A percentile compares a stretch with the other conserved stretches of the same genome.
These are phyloP conservation scores for Aegilops speltoides DNA, from an alignment of 176 grass and related monocot genomes.

Conservation along the genomic window DNA sequence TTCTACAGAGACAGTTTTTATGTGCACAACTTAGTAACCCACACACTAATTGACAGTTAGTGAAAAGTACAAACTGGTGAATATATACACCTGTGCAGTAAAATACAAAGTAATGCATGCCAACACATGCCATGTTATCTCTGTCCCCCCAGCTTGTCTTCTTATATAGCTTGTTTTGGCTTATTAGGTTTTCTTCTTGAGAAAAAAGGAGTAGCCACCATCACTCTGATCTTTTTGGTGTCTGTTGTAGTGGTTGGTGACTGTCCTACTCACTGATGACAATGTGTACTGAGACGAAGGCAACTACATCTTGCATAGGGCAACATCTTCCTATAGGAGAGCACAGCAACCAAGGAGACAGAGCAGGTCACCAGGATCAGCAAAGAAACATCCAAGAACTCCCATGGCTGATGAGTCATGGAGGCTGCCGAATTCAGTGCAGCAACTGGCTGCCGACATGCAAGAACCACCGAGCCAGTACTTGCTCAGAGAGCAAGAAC, in stretches of 20 bases:
- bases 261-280: neutral
- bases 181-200: neutral
- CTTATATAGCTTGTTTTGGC: too few relatives aligned
- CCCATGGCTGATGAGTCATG: constrained; percentile 29
- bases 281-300: neutral
- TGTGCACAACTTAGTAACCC: neutral
- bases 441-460: constrained; percentile 22
- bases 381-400: neutral
- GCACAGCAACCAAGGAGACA: neutral
- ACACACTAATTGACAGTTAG: neutral
- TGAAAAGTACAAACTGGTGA: neutral
- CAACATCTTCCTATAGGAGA: neutral
- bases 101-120: neutral
- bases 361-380: neutral
- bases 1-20: neutral
- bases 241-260: neutral
- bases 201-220: neutral
- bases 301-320: neutral
- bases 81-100: neutral
- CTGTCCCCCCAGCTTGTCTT: too few relatives aligned
- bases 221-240: neutral
- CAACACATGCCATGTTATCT: too few relatives aligned
- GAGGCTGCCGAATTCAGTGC: constrained; percentile 18
- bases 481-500: constrained; percentile 22
- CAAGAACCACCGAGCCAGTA: constrained; percentile 31